Conservation (phyloP, 192 early-diverging fungal species). For the Gryganskiella cystojenkinii region DNA sequence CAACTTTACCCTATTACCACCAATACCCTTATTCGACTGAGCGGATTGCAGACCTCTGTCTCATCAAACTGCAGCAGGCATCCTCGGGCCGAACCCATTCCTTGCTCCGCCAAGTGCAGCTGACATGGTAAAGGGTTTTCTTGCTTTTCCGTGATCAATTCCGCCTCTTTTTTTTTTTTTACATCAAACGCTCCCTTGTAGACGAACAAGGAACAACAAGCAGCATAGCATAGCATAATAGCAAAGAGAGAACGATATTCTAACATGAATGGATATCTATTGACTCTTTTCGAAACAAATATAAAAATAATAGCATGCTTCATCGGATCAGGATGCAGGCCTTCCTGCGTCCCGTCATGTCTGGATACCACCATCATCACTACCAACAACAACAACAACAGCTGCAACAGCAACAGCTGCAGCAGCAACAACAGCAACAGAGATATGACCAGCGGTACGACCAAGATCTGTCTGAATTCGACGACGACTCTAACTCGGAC, state of each 20-base stretch:
- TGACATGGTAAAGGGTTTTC: conserved; percentile 19
- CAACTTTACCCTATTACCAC: not conserved
- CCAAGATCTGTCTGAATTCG: conserved; percentile 6
- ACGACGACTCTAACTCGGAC: conserved; percentile 10
- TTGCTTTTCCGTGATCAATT: not conserved
- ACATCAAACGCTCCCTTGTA: not conserved
- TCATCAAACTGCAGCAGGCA: conserved; percentile 31
- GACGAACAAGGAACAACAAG: not conserved
- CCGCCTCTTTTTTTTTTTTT: not conserved
- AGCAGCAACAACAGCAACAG: conserved; percentile 27
- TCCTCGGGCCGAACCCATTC: conserved; percentile 25
- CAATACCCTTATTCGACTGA: conserved; percentile 18
- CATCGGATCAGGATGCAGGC: conserved; percentile 41
- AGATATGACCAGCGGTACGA: conserved; percentile 1
- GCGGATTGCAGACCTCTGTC: conserved; percentile 24
- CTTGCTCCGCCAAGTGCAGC: conserved; percentile 26
- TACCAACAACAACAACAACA: conserved; percentile 6
- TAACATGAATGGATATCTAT: too few relatives aligned
- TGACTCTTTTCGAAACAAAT: not conserved
- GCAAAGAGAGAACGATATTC: not conserved
- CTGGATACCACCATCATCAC: conserved; percentile 27
- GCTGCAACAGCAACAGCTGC: conserved; percentile 12
- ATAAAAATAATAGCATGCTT: conserved; percentile 22
- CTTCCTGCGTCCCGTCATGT: conserved; percentile 37
- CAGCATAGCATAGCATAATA: not conserved